Evolutionary conservation across 106 monocot species (phyloP), one percentile per base, ranked within the genome.

Genomic region (Iris macrosiphon): DNA sequence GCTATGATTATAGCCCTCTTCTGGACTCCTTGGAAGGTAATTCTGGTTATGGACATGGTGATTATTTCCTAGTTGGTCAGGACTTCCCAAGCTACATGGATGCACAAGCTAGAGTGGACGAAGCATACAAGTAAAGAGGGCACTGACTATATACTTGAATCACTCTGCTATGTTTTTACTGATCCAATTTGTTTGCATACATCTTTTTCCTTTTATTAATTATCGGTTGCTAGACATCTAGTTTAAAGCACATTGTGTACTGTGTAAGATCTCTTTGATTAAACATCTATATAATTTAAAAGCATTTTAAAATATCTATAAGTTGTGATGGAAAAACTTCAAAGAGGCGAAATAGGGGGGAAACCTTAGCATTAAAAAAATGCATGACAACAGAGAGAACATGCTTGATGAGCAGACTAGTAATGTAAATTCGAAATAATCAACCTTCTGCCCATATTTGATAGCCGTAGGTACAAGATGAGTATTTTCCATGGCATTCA

Each of bases 71-170:
- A 1, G 93, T 93, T 46, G 93, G 88, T 25, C 61, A 93, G 24
- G 93, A 93, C 56, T 93, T 93, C 61, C 88, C 93, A 40, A 70
- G 80, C 64, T 93, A 93, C 66, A 71, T 93, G 49, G 88, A 84
- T 66, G 75, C 84, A 25, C 93, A 93, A 31, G 68, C 58, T 43
- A 67, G 30, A 35, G 93, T 93, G 17, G 93, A 93, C 35, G 80
- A 84, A 78, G 88, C 87, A 21, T 93, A 88, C 80, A 93, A 81
- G 93, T 93, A 75, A 76, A 79, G 24, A 28, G 38, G 57, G n/a
- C n/a, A n/a, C n/a, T n/a, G n/a, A 38, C 16, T 15, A 43, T 15
- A 31, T 9, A 38, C 40, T 22, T 20, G 9, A 37, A 39, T 53
- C 3, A 37, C 27, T 27, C 3, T 3, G 4, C n/a, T 41, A 51